These are phyloP conservation scores for Saccharomyces kudriavzevii DNA, from an alignment of 805 yeast genomes.

Conservation along the genomic window DNA sequence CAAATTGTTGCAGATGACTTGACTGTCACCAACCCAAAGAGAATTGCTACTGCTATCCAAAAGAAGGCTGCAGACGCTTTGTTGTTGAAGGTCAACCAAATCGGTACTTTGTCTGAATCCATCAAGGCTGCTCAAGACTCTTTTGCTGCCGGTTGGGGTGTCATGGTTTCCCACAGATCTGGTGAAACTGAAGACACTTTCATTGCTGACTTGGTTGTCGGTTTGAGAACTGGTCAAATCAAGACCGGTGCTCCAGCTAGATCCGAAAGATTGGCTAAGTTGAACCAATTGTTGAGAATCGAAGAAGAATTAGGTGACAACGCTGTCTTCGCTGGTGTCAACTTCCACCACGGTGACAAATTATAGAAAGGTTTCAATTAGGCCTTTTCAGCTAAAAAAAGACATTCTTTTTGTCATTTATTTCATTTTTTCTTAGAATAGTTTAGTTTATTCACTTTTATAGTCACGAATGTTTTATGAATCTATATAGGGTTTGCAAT, in stretches of 20 bases:
- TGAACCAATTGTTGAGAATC: conserved; percentile 87
- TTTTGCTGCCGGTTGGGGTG: conserved; percentile 90
- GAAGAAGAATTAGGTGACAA: conserved; percentile 92
- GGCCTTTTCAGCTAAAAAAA: background rate
- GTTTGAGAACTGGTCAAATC: conserved; percentile 89
- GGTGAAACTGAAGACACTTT: conserved; percentile 95
- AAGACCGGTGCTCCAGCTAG: conserved; percentile 97
- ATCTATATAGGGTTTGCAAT: conserved; percentile 12
- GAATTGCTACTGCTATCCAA: conserved; percentile 84
- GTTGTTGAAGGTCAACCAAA: conserved; percentile 89
- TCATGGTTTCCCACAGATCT: conserved; percentile 95
- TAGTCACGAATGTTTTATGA: conserved; percentile 2
- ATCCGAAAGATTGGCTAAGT: conserved; percentile 93
- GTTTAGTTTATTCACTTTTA: conserved; percentile 1
- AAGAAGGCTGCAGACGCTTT: conserved; percentile 82
- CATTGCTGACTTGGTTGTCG: conserved; percentile 88
- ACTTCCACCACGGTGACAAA: conserved; percentile 44
- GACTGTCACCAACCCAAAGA: conserved; percentile 85
- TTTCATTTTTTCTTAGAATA: conserved; percentile 7
- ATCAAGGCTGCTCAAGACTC: conserved; percentile 86
- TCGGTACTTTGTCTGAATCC: conserved; percentile 83
- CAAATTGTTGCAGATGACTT: conserved; percentile 91
- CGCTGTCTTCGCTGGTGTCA: conserved; percentile 80
- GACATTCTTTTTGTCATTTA: background rate
- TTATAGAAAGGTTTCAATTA: background rate